Percentiles rank a stretch among this genome's conserved stretches.
phyloP scores from a whole-genome alignment of 495 filamentous ascomycete species.

The Podospora didyma region DNA sequence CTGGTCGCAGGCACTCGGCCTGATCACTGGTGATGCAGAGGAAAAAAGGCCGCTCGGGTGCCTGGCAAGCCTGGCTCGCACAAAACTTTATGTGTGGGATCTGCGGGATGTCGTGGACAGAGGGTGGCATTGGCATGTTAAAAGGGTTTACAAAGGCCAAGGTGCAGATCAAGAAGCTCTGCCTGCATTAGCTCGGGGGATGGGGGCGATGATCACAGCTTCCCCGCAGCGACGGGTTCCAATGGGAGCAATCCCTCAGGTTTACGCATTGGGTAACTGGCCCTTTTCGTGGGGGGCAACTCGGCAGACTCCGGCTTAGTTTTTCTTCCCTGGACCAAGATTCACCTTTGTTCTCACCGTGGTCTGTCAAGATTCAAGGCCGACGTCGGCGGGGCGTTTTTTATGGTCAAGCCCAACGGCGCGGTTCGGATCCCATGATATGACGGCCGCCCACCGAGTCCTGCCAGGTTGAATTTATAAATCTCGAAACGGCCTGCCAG shows the following conservation, averaged over 20 bases:
- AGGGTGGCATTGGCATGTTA: neutral
- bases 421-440: too few relatives aligned
- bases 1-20: neutral
- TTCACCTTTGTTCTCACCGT: too few relatives aligned
- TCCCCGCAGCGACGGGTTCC: slow-evolving; percentile 21
- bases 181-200: slow-evolving; percentile 18
- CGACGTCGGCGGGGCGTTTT: too few relatives aligned
- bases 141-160: neutral
- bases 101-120: neutral
- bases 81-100: too few relatives aligned
- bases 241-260: slow-evolving; percentile 25
- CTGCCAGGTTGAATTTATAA: neutral
- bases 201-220: slow-evolving; percentile 11
- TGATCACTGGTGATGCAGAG: too few relatives aligned
- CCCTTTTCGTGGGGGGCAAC: slow-evolving; percentile 16
- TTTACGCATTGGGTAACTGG: slow-evolving; percentile 29
- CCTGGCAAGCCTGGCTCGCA: too few relatives aligned
- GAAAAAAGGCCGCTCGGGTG: too few relatives aligned
- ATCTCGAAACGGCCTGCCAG: too few relatives aligned
- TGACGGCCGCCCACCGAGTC: neutral
- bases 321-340: neutral
- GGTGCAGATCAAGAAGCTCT: slow-evolving; percentile 13
- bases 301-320: slow-evolving; percentile 9
- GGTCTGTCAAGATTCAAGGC: too few relatives aligned
- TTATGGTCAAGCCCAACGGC: too few relatives aligned